These are phyloP conservation scores for Blechomonas ayalai DNA, from an alignment of 208 protist genomes.

Conservation along the genomic window DNA sequence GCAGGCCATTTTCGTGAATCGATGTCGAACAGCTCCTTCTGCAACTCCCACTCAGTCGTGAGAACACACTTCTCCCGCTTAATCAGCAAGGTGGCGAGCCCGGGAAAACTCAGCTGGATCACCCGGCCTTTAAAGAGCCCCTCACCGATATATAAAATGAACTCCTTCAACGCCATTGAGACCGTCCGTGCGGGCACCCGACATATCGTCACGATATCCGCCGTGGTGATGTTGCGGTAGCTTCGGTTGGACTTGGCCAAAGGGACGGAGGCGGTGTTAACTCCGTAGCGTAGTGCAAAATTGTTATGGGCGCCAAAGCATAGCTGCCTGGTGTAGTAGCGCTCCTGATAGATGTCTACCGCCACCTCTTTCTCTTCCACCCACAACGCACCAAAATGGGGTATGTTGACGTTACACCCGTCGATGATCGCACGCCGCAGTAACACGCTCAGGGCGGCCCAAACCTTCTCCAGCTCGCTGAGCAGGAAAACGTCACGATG, in stretches of 20 bases:
- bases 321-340: slow-evolving; percentile 27
- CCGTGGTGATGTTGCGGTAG: slow-evolving; percentile 32
- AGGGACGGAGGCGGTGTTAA: slow-evolving; percentile 28
- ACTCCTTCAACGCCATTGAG: slow-evolving; percentile 60
- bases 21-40: slow-evolving; percentile 51
- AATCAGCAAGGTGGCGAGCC: slow-evolving; percentile 47
- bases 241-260: slow-evolving; percentile 18
- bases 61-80: slow-evolving; percentile 54
- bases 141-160: slow-evolving; percentile 80
- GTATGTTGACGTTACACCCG: slow-evolving; percentile 45
- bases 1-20: slow-evolving; percentile 67
- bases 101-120: slow-evolving; percentile 58
- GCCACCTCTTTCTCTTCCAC: slow-evolving; percentile 32
- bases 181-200: slow-evolving; percentile 60
- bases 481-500: slow-evolving; percentile 67
- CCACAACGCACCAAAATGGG: slow-evolving; percentile 61
- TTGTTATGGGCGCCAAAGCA: slow-evolving; percentile 23
- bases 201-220: slow-evolving; percentile 56
- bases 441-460: slow-evolving; percentile 56
- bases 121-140: slow-evolving; percentile 55
- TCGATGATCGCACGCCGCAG: slow-evolving; percentile 53
- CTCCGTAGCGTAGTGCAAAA: slow-evolving; percentile 38
- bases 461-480: slow-evolving; percentile 77
- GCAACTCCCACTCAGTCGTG: slow-evolving; percentile 39
- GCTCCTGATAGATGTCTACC: slow-evolving; percentile 20